Base-by-base conservation (phyloP, 2,329 filamentous ascomycete species). In the Phyllosticta capitalensis region DNA sequence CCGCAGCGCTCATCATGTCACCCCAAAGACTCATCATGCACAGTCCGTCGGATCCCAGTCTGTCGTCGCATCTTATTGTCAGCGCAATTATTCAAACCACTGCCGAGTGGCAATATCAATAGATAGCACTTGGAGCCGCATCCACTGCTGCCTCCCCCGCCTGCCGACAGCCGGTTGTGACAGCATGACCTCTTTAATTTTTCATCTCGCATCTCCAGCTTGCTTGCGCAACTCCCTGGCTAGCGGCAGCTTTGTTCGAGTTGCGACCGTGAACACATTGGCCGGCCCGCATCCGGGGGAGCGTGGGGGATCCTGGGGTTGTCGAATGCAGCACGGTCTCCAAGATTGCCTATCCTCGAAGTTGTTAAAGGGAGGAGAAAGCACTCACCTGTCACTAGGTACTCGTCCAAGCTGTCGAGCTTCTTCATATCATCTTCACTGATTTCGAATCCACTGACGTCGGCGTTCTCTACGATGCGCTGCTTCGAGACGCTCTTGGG, bases 381-480 rank as follows among this genome's bases (percentile, higher is more conserved):
- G 3, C 51, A 79, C 83, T 82, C 81, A 74, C 87, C 86, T 1
- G 87, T 90, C 1, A 90, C 86, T 24, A 91, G 76, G 66, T 83
- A 80, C 73, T 92, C 88, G 69, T 91, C 87, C 55, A 90, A 73
- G 0, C 66, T 78, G 67, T 89, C 84, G 78, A 91, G 74, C 5
- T 56, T 72, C 64, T 78, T 70, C 79, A 90, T 80, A 67, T 90
- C 86, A n/a, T 71, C 76, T n/a, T 78, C 75, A 0, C 78, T 78
- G 56, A 91, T 85, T 58, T 80, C 77, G 63, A 89, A 85, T 0
- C 75, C 74, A 1, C 78, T 80, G 12, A 90, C 77, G 45, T 83
- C 71, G 2, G 78, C 83, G 68, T 91, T 92, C 68, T 85, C 81
- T 4, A 81, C 65, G 59, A 91, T 84, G 24, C 88, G 79, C 54